Percentiles rank a stretch among this genome's conserved stretches.
Conservation (phyloP, 352 stramenopile genomes). For the Pythium dissotocum region DNA sequence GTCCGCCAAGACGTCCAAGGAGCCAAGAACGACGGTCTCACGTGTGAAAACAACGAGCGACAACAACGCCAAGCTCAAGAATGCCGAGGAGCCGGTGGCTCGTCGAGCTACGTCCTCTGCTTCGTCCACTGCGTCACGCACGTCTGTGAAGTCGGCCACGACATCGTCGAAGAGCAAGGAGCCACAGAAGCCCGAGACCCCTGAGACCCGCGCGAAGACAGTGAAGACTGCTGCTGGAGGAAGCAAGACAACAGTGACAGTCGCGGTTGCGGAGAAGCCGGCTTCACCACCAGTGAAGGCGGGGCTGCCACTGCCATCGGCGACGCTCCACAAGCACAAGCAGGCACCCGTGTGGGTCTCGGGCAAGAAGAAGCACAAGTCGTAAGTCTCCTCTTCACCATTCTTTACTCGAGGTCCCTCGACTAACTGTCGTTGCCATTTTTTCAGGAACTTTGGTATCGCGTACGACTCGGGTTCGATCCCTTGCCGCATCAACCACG, state of each 20-base stretch:
- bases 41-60: conserved; percentile 9
- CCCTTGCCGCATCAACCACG: conserved; percentile 80
- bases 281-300: conserved; percentile 2
- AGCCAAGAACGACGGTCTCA: neutral
- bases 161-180: conserved; percentile 15
- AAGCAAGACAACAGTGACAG: neutral
- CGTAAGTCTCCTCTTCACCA: conserved; percentile 38
- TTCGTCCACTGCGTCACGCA: conserved; percentile 16
- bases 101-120: conserved; percentile 18
- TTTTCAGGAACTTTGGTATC: conserved; percentile 62
- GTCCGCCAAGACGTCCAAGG: neutral
- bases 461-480: conserved; percentile 71
- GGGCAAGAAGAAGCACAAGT: conserved; percentile 78
- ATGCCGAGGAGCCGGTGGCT: conserved; percentile 5
- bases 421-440: neutral
- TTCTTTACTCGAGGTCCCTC: neutral
- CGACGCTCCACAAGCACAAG: conserved; percentile 70
- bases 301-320: conserved; percentile 48
- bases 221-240: neutral
- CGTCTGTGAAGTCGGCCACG: neutral
- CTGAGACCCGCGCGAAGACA: conserved; percentile 12
- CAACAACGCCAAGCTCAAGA: conserved; percentile 26
- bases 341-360: conserved; percentile 67
- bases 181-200: conserved; percentile 19
- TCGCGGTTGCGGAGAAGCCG: conserved; percentile 19